Percentiles rank a stretch among this genome's conserved stretches.
Evolutionary conservation across 306 rosid genomes (phyloP).

Genomic region (Cyclanthera cordifolia): DNA sequence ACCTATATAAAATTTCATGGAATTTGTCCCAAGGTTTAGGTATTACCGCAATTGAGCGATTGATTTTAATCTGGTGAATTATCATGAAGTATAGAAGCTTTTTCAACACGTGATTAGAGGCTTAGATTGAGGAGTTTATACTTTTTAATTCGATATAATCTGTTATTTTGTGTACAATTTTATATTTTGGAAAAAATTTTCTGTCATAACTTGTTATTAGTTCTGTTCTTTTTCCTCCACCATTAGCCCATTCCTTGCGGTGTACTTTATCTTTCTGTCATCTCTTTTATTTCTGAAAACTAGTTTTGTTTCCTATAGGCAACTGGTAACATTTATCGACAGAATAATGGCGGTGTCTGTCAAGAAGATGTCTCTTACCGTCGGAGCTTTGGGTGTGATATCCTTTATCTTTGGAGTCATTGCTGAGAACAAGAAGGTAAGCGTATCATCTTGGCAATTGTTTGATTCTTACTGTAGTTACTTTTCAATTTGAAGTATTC

Average conservation of each 20-base stretch:
- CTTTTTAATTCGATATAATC: neutral
- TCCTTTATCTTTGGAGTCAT: conserved; percentile 34
- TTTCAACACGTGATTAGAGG: neutral
- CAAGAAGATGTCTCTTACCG: conserved; percentile 23
- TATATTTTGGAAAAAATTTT: neutral
- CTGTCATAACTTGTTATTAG: neutral
- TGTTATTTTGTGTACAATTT: neutral
- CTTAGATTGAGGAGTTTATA: neutral
- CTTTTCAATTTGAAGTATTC: neutral
- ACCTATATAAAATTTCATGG: neutral
- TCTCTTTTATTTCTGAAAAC: neutral
- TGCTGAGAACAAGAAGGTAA: conserved; percentile 47
- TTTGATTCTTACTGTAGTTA: neutral
- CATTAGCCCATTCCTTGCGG: neutral
- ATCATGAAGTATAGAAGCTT: neutral
- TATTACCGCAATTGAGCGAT: neutral
- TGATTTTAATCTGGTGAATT: neutral
- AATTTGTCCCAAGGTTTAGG: neutral
- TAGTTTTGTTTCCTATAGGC: neutral
- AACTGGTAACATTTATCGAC: neutral
- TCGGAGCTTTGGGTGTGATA: conserved; percentile 20
- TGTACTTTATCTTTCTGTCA: neutral
- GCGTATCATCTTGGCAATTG: neutral
- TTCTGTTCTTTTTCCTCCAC: neutral
- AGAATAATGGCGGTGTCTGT: conserved; percentile 27